Evolutionary conservation across 768 basidiomycete species (phyloP).

Genomic region (Obba rivulosa): DNA sequence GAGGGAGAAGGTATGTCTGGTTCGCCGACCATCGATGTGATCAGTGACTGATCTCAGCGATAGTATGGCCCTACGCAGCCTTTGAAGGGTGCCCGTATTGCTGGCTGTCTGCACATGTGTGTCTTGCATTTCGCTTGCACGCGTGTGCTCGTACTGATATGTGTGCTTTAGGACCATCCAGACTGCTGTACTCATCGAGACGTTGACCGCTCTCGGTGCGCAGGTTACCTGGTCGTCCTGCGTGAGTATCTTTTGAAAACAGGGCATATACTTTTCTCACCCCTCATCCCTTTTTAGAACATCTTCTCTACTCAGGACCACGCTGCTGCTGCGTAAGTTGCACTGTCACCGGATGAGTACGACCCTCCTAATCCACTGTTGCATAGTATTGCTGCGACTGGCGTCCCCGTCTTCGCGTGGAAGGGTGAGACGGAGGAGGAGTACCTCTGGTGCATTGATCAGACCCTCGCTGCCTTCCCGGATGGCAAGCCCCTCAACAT

Average conservation of each 20-base stretch:
- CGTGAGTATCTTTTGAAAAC: slow-evolving; percentile 44
- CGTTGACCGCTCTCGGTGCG: slow-evolving; percentile 89
- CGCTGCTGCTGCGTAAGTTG: slow-evolving; percentile 87
- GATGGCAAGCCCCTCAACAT: slow-evolving; percentile 86
- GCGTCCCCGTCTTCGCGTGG: slow-evolving; percentile 98
- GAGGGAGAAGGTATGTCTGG: slow-evolving; percentile 66
- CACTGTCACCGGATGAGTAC: not conserved
- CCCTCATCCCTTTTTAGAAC: slow-evolving; percentile 49
- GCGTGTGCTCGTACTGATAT: not conserved
- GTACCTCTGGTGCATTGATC: slow-evolving; percentile 97
- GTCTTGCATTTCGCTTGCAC: slow-evolving; percentile 17
- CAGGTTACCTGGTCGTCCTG: slow-evolving; percentile 99
- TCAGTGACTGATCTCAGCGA: not conserved
- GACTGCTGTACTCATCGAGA: slow-evolving; percentile 98
- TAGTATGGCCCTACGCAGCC: slow-evolving; percentile 81
- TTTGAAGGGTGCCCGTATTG: slow-evolving; percentile 91
- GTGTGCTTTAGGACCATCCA: slow-evolving; percentile 79
- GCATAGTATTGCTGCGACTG: slow-evolving; percentile 88
- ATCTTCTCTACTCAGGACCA: slow-evolving; percentile 99
- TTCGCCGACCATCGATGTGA: slow-evolving; percentile 1
- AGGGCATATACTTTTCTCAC: not conserved
- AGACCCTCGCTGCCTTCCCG: slow-evolving; percentile 85
- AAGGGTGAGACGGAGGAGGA: slow-evolving; percentile 99
- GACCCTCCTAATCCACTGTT: not conserved
- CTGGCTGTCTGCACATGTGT: slow-evolving; percentile 96